Evolutionary conservation across 2,329 filamentous ascomycete genomes (phyloP).

Genomic region (Epichloe amarillans): DNA sequence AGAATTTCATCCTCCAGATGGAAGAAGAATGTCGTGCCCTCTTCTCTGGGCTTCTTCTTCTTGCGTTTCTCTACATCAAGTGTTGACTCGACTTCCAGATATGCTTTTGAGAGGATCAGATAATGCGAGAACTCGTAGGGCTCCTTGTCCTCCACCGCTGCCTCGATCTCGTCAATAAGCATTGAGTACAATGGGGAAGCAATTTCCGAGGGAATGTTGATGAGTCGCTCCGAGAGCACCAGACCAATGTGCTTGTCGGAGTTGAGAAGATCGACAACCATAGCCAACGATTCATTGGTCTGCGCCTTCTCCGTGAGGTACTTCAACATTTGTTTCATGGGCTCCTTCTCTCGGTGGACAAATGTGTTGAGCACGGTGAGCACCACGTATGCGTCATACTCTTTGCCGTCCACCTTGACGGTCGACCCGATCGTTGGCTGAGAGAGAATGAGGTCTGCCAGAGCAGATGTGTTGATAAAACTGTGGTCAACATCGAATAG

Average conservation of each 20-base stretch:
- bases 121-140: constrained; percentile 92
- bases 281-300: constrained; percentile 40
- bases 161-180: constrained; percentile 82
- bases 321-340: constrained; percentile 53
- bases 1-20: constrained; percentile 91
- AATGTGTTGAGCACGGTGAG: constrained; percentile 75
- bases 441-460: constrained; percentile 75
- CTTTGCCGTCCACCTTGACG: constrained; percentile 92
- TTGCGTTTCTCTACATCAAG: constrained; percentile 51
- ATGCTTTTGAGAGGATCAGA: constrained; percentile 82
- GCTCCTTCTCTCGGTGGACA: constrained; percentile 62
- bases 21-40: constrained; percentile 67
- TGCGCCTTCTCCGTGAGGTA: constrained; percentile 53
- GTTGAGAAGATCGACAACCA: constrained; percentile 42
- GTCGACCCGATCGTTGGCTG: constrained; percentile 85
- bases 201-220: constrained; percentile 93
- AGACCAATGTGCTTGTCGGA: constrained; percentile 56
- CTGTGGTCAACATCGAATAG: constrained; percentile 80
- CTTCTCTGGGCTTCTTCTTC: constrained; percentile 52
- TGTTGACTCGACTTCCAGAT: constrained; percentile 72
- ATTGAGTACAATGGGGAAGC: constrained; percentile 84
- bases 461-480: constrained; percentile 74
- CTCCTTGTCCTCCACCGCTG: constrained; percentile 78
- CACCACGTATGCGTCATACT: constrained; percentile 84
- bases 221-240: constrained; percentile 80